Conservation (phyloP, 768 basidiomycete species). For the Dentipellis sp. region DNA sequence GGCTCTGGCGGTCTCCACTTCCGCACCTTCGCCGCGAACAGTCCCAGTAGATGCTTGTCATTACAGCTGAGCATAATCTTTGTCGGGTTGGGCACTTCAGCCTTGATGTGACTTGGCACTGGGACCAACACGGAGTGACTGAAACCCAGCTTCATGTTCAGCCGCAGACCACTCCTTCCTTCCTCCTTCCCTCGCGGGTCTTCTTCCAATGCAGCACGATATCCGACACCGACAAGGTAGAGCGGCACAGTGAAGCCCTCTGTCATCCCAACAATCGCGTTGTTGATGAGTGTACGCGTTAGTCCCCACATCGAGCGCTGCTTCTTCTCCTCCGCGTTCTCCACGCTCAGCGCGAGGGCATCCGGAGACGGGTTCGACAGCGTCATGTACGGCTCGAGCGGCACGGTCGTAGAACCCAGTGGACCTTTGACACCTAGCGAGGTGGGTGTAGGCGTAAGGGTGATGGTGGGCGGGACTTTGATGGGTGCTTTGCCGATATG, state of each 20-base stretch:
- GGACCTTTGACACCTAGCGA: conserved; percentile 49
- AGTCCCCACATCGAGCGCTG: conserved; percentile 96
- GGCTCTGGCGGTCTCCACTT: conserved; percentile 87
- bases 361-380: conserved; percentile 25
- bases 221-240: conserved; percentile 92
- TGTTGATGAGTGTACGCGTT: conserved; percentile 80
- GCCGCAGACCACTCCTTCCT: conserved; percentile 52
- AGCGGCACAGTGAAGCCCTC: conserved; percentile 78
- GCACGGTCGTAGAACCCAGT: conserved; percentile 39
- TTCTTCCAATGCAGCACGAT: conserved; percentile 78
- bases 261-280: conserved; percentile 86
- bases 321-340: conserved; percentile 57
- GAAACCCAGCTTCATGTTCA: conserved; percentile 90
- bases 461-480: conserved; percentile 43
- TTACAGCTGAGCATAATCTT: conserved; percentile 76
- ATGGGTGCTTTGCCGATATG: conserved; percentile 41
- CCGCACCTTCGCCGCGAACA: conserved; percentile 83
- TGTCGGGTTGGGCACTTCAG: conserved; percentile 72
- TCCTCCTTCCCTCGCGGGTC: conserved; percentile 51
- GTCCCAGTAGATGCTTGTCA: conserved; percentile 81
- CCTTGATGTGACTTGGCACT: conserved; percentile 74
- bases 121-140: conserved; percentile 81
- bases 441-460: conserved; percentile 26
- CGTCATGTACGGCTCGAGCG: conserved; percentile 38
- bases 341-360: conserved; percentile 30